Base-by-base conservation (phyloP, 805 yeast species). In the Lipomyces anomalus region DNA sequence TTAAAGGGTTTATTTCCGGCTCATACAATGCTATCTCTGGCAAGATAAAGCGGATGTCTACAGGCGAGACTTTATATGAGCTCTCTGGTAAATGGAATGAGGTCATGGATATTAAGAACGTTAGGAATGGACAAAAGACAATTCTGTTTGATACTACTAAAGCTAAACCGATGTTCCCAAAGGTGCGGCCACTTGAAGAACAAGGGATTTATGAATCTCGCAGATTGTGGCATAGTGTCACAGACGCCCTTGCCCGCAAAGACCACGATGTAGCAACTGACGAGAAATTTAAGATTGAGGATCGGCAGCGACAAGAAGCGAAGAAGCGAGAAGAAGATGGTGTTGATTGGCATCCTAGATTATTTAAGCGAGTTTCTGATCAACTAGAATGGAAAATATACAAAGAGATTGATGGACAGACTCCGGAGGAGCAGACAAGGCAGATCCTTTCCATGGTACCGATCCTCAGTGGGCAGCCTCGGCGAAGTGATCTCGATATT, bases 81-180 rank as follows among this genome's bases (percentile, higher is more conserved):
- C 71, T 90, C 32, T 58, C 82, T 7, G 98, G 98, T 11, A 90
- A 92, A 65, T 92, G 98, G 98, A 87, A 88, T 65, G 95, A 82
- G 51, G 69, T 79, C 1, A 80, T 92, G 76, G 74, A 79, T 45
- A 76, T 88, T 40, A 82, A 78, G 59, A 71, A 79, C 52, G 52
- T 73, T 39, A 62, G 63, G 42, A 72, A 76, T 0, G 68, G 74
- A 26, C 67, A 74, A 46, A 73, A 74, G 47, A 61, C 68, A 4
- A 69, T 72, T 4, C 73, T 83, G 26, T 77, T 82, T 52, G 84
- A 84, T 58, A 79, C 92, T 3, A 57, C 57, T n/a, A 68, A 68
- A 22, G 73, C 85, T 2, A 57, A 54, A 1, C 79, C 80, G 1
- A 52, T 67, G 26, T 69, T 67, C 44, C 97, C 97, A 23, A 67